Conservation (phyloP, 164 flowering plant genomes). For the Liquidambar formosana region DNA sequence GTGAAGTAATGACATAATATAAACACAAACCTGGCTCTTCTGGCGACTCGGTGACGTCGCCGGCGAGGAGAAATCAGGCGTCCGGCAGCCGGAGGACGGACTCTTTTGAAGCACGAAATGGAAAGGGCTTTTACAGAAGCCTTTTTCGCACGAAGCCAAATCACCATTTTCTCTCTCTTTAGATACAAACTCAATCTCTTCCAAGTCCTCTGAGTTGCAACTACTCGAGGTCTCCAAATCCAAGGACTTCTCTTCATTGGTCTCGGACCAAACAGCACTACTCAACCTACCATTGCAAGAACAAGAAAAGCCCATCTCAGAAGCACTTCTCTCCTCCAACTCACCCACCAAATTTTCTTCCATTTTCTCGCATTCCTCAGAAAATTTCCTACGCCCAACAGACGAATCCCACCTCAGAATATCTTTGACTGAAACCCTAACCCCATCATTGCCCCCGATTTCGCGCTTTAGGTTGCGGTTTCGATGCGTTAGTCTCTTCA, state of each 20-base stretch:
- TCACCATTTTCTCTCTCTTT: conserved; percentile 13
- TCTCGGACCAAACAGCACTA: conserved; percentile 61
- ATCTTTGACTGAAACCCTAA: conserved; percentile 30
- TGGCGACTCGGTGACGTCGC: conserved; percentile 47
- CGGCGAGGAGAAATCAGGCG: conserved; percentile 59
- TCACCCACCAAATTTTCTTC: neutral
- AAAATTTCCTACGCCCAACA: conserved; percentile 9
- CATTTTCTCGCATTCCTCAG: neutral
- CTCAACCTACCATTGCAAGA: conserved; percentile 45
- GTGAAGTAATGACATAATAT: neutral
- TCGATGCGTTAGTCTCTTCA: conserved; percentile 44
- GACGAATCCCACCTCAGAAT: conserved; percentile 36
- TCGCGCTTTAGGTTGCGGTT: conserved; percentile 22
- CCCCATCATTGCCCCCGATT: conserved; percentile 16
- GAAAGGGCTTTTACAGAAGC: conserved; percentile 58
- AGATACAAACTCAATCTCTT: conserved; percentile 20
- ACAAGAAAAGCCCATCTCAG: conserved; percentile 31
- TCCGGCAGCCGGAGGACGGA: conserved; percentile 44
- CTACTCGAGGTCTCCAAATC: conserved; percentile 51
- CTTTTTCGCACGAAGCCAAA: conserved; percentile 21
- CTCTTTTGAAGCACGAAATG: conserved; percentile 43
- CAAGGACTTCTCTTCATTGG: conserved; percentile 50
- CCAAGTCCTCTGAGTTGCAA: conserved; percentile 30
- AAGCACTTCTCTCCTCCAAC: conserved; percentile 14
- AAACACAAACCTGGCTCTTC: conserved; percentile 39